Base-by-base conservation (phyloP, 179 eudicot species). In the Heliamphora ciliata region DNA sequence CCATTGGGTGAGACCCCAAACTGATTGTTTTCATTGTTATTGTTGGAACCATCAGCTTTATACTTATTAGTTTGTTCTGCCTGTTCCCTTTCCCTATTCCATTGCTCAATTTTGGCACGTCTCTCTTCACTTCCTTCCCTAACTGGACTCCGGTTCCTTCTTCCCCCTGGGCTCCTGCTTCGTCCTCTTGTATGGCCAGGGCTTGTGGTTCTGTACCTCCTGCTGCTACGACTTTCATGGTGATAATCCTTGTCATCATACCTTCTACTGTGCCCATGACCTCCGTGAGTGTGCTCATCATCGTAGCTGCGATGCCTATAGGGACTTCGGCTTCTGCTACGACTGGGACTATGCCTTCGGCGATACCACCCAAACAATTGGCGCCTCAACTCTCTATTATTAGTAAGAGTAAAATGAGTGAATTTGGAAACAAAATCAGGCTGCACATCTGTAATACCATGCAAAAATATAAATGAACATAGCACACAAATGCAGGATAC, bases 51-150 rank as follows among this genome's bases (percentile, higher is more conserved):
- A 47, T 82, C 56, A 47, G 50, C 67, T 83, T 83, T 77, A 81
- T 64, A 60, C 61, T 82, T 86, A 59, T 60, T 90, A 71, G 86
- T 47, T 17, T 84, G 24, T 51, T 47, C 90, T 8, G 83, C 83
- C 80, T 87, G 86, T 74, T 92, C 96, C 76, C 81, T 91, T 85
- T 93, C 98, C 89, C 89, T 87, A 79, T 93, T 93, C 98, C 98
- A 93, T 77, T 86, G 93, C 83, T 87, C 97, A 81, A 93, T 93
- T 86, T 86, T 92, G 14, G 97, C 97, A 86, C 97, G 91, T 84
- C 98, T 90, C 88, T 93, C 98, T 59, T 85, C 97, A 82, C 98
- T 93, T 81, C 88, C 90, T 82, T 92, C 97, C 82, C 98, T 90
- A 70, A 78, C 91, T 14, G 95, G 91, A 79, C 91, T 90, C 87